Percentiles rank a stretch among this genome's conserved stretches.
Evolutionary conservation across 176 grass and related monocot genomes (phyloP).

Genomic region (Aegilops speltoides): DNA sequence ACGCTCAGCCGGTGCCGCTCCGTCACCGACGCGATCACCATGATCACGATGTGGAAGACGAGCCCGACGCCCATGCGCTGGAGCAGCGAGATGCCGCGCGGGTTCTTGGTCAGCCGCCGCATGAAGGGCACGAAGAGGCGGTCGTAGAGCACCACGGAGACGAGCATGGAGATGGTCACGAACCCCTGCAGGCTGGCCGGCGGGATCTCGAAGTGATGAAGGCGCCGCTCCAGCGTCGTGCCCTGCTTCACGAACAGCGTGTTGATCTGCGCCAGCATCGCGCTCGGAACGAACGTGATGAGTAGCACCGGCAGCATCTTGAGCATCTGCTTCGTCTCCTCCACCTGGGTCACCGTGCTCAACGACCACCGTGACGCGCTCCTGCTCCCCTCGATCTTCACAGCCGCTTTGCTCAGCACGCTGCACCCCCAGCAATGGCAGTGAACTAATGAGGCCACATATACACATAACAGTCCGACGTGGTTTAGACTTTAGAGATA

Average conservation of each 20-base stretch:
- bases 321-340: slow-evolving; percentile 90
- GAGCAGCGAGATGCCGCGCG: slow-evolving; percentile 79
- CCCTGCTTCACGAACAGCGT: slow-evolving; percentile 98
- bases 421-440: slow-evolving; percentile 17
- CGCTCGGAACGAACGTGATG: slow-evolving; percentile 70
- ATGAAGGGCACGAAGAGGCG: slow-evolving; percentile 63
- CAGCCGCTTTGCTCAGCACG: slow-evolving; percentile 67
- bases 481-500: neutral
- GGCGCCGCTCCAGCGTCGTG: slow-evolving; percentile 67
- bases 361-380: slow-evolving; percentile 54
- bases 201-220: slow-evolving; percentile 64
- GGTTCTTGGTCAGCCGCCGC: slow-evolving; percentile 57
- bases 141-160: slow-evolving; percentile 77
- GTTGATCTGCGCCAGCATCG: slow-evolving; percentile 71
- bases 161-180: slow-evolving; percentile 83
- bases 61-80: slow-evolving; percentile 80
- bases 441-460: neutral
- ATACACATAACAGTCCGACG: neutral
- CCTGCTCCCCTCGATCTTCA: slow-evolving; percentile 28
- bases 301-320: slow-evolving; percentile 79
- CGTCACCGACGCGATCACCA: slow-evolving; percentile 68
- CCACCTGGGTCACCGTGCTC: slow-evolving; percentile 87
- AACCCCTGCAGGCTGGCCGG: slow-evolving; percentile 75
- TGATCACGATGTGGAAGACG: slow-evolving; percentile 80
- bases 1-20: slow-evolving; percentile 57